These are phyloP conservation scores for Neurospora tetrasperma DNA, from an alignment of 495 filamentous ascomycete genomes.

Conservation along the genomic window DNA sequence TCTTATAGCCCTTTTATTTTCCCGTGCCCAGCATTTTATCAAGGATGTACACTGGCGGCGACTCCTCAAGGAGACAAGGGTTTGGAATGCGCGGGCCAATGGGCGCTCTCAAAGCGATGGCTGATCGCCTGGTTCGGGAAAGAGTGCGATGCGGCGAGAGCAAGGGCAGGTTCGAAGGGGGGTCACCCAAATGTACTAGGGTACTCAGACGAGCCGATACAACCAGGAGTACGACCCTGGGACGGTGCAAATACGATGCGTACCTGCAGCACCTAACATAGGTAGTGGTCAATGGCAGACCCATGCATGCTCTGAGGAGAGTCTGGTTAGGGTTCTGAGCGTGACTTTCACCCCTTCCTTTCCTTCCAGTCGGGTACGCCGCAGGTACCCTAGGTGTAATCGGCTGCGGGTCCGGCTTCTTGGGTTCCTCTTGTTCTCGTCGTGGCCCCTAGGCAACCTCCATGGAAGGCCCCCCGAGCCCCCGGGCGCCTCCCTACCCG, in stretches of 20 bases:
- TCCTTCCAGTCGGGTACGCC: background rate
- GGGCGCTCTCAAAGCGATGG: background rate
- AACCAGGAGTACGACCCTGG: background rate
- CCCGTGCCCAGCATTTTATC: background rate
- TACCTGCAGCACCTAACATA: background rate
- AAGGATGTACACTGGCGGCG: background rate
- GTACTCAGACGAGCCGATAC: background rate
- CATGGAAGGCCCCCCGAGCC: background rate
- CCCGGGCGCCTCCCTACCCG: background rate
- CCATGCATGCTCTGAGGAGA: background rate
- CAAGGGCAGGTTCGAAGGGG: background rate
- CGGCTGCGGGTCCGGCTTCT: background rate
- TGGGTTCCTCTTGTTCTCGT: background rate
- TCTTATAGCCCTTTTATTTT: background rate
- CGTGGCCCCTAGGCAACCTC: background rate
- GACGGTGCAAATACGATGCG: background rate
- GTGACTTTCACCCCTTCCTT: background rate
- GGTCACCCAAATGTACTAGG: background rate
- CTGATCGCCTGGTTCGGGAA: background rate
- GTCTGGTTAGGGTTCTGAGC: background rate
- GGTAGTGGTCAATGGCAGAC: too few relatives aligned
- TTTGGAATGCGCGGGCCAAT: background rate
- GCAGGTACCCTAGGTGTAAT: background rate
- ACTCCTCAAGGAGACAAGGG: background rate
- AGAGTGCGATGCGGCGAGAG: background rate